These are phyloP conservation scores for Agaricales sp. DNA, from an alignment of 1,284 basidiomycete genomes.

Conservation along the genomic window DNA sequence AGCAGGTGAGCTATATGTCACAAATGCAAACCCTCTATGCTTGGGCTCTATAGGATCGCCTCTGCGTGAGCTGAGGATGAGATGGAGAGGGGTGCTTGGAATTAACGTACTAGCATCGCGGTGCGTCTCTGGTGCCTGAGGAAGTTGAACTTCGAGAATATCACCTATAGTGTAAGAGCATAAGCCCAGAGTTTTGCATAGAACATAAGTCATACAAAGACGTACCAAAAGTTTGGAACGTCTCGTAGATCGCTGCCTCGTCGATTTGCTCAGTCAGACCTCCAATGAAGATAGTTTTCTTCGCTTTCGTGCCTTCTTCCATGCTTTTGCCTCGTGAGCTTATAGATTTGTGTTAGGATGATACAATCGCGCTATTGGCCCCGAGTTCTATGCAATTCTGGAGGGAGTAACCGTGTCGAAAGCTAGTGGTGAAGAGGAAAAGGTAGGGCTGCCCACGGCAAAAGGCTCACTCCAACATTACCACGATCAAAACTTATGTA, in stretches of 20 bases:
- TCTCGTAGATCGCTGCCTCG: slow-evolving; percentile 54
- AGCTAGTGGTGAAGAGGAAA: too few relatives aligned
- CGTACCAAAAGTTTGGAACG: slow-evolving; percentile 71
- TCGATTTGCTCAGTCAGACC: slow-evolving; percentile 69
- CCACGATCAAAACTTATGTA: too few relatives aligned
- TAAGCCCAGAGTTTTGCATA: slow-evolving; percentile 6
- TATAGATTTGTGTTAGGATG: too few relatives aligned
- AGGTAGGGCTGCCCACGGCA: too few relatives aligned
- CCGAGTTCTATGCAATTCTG: too few relatives aligned
- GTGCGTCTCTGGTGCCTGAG: slow-evolving; percentile 50
- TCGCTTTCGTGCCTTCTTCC: slow-evolving; percentile 73
- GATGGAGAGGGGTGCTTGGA: background rate
- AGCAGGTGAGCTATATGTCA: slow-evolving; percentile 63
- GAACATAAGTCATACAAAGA: slow-evolving; percentile 7
- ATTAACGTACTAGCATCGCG: slow-evolving; percentile 35
- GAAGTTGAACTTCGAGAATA: slow-evolving; percentile 72
- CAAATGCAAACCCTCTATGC: slow-evolving; percentile 76
- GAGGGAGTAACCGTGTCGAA: too few relatives aligned
- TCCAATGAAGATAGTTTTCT: slow-evolving; percentile 74
- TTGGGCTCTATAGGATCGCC: slow-evolving; percentile 40
- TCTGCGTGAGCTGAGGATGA: background rate
- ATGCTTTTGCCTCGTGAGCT: too few relatives aligned
- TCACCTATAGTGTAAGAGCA: slow-evolving; percentile 43
- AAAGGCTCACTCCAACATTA: too few relatives aligned
- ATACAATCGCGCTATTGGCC: too few relatives aligned